Percentiles rank a stretch among this genome's conserved stretches.
phyloP scores from a whole-genome alignment of 345 rosid genomes.

The Firmiana major region DNA sequence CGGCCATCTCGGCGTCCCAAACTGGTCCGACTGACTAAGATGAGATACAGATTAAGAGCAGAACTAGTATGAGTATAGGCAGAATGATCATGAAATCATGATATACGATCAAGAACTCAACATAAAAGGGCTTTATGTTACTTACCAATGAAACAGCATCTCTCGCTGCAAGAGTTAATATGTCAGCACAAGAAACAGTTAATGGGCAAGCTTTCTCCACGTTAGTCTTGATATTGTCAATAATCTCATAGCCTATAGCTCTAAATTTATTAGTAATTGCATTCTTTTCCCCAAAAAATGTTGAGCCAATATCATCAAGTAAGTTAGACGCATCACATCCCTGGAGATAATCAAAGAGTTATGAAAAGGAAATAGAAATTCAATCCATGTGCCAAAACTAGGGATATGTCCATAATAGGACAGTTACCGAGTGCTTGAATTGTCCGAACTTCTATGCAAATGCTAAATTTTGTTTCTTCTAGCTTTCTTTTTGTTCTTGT shows the following conservation, averaged over 20 bases:
- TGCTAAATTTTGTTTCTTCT: too few species aligned
- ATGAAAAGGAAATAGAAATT: not conserved
- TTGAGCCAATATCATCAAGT: constrained; percentile 41
- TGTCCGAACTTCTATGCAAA: too few species aligned
- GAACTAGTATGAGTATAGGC: not conserved
- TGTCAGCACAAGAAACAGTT: constrained; percentile 61
- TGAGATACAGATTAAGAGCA: not conserved
- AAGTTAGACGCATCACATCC: constrained; percentile 68
- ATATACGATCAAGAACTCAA: not conserved
- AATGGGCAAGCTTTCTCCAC: constrained; percentile 60
- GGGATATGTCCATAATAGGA: too few species aligned
- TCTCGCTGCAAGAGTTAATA: constrained; percentile 54
- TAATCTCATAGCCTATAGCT: constrained; percentile 58
- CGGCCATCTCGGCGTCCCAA: constrained; percentile 63
- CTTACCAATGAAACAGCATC: constrained; percentile 52
- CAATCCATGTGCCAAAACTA: not conserved
- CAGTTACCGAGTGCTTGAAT: too few species aligned
- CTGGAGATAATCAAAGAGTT: constrained; percentile 23
- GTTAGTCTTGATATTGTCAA: constrained; percentile 50
- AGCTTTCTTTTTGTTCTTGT: too few species aligned
- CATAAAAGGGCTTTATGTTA: not conserved
- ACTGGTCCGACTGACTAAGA: constrained; percentile 49
- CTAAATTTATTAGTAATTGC: constrained; percentile 45
- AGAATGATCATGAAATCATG: too few species aligned
- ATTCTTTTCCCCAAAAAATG: constrained; percentile 45